Percentiles rank a stretch among this genome's conserved stretches.
These are phyloP conservation scores for Salix brachista DNA, from an alignment of 345 rosid species.

Conservation along the genomic window DNA sequence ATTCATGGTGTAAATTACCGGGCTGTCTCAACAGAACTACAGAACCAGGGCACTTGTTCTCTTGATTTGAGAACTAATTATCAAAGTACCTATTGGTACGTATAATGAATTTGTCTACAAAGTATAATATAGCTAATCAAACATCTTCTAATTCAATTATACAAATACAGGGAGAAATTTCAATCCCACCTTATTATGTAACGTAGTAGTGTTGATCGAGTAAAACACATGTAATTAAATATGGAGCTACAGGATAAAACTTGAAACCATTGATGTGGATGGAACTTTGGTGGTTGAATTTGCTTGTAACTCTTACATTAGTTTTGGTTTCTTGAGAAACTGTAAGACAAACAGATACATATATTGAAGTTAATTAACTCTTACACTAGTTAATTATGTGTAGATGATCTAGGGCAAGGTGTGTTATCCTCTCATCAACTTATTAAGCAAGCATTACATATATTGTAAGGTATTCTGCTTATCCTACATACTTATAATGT, in stretches of 20 bases:
- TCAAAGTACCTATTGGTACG: not conserved
- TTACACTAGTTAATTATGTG: no score
- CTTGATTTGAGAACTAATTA: not conserved
- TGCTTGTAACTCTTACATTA: not conserved
- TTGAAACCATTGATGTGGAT: not conserved
- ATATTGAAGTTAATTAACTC: not conserved
- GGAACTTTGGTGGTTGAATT: not conserved
- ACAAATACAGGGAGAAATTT: not conserved
- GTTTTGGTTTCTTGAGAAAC: not conserved
- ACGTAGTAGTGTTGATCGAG: not conserved
- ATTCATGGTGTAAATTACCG: conserved; percentile 36
- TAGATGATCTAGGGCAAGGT: not conserved
- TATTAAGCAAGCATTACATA: not conserved
- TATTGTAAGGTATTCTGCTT: not conserved
- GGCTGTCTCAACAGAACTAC: not conserved
- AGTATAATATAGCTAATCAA: not conserved
- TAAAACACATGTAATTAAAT: not conserved
- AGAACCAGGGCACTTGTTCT: conserved; percentile 2
- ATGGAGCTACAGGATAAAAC: not conserved
- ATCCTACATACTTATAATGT: not conserved
- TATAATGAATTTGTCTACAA: not conserved
- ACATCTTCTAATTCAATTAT: conserved; percentile 4
- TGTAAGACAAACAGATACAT: not conserved
- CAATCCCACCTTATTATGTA: not conserved
- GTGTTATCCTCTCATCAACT: not conserved